Base-by-base conservation (phyloP, 495 filamentous ascomycete species). In the Filosporella fistucella region DNA sequence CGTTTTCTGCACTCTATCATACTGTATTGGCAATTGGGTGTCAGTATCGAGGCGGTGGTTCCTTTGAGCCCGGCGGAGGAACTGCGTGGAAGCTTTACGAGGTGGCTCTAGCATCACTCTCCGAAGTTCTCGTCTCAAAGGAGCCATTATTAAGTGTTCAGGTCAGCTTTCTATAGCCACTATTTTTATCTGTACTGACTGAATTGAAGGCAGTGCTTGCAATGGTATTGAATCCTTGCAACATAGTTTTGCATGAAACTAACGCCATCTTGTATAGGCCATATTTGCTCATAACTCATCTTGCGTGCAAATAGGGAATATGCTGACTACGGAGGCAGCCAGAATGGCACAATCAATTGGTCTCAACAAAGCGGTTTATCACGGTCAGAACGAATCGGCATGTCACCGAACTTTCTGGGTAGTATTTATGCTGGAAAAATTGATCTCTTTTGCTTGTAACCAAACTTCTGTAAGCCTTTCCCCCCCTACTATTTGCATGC, bases 1-100 rank as follows among this genome's bases (percentile, higher is more conserved):
- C 51, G 10, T 67, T 62, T 20, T 60, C 58, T 17, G 65, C 63
- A 29, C 42, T 69, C 12, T 69, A 67, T 49, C 52, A 66, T 24
- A 45, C 65, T 1, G 59, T 68, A 8, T 49, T 69, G 12, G 67
- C 67, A 16, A 43, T 67, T 1, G 67, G 67, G 28, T 61, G 59
- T 29, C 65, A 67, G 24, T 63, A 60, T 22, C 35, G 51, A 23
- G 55, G 55, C 29, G 59, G 62, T 21, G 64, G 65, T 22, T 58
- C 44, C 24, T 69, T 63, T 45, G 56, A 61, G 11, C 61, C 63
- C 3, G 67, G 62, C 3, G 52, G 62, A 42, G 65, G 63, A 5
- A 54, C 54, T 41, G 54, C 62, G 1, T 69, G 66, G 65, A 57
- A 62, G 28, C 48, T 62, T 6, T 63, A 64, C 34, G 53, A 60